Evolutionary conservation across 2,329 filamentous ascomycete genomes (phyloP), one percentile per base, ranked within the genome.

Genomic region (Pestalotiopsis sp.): DNA sequence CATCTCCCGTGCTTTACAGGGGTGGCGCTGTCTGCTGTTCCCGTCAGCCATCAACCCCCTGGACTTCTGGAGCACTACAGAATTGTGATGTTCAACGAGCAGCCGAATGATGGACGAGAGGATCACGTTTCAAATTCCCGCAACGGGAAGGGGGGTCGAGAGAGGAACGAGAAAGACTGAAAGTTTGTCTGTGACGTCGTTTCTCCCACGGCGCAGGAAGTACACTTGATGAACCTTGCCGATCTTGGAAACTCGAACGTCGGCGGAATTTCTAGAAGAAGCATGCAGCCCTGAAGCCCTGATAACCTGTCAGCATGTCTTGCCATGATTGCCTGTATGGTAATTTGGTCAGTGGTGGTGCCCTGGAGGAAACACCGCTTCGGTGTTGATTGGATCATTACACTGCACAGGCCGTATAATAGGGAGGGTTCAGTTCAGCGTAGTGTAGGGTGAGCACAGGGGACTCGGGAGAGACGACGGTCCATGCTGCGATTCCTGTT

Each of bases 61-160:
- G 63, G 52, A 58, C 31, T 57, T 11, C 17, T 17, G 39, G 39
- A 39, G 25, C 17, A 49, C 13, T 38, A 3, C 41, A 66, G 63
- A 66, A 66, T 66, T 66, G 49, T 20, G 63, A 66, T 66, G 52
- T 23, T 58, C 63, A 66, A 25, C 39, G 62, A 52, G 57, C 41
- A 57, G 63, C 57, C 14, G 49, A 62, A 41, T 62, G 31, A 20
- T 20, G 36, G 31, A n/a, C 36, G 13, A 39, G 59, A 62, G 36
- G n/a, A 36, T 27, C 31, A 39, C 31, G 59, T 62, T 62, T 62
- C 59, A 62, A 62, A 62, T 62, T 36, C 59, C 23, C 59, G 59
- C 59, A 62, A 20, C 31, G 45, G 45, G 45, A 52, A 52, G n/a
- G 17, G 45, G 17, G 45, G 45, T 9, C 3, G 45, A 52, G 17